Percentiles rank a stretch among this genome's conserved stretches.
Conservation (phyloP, 805 yeast genomes). For the Lipomyces yamadae region DNA sequence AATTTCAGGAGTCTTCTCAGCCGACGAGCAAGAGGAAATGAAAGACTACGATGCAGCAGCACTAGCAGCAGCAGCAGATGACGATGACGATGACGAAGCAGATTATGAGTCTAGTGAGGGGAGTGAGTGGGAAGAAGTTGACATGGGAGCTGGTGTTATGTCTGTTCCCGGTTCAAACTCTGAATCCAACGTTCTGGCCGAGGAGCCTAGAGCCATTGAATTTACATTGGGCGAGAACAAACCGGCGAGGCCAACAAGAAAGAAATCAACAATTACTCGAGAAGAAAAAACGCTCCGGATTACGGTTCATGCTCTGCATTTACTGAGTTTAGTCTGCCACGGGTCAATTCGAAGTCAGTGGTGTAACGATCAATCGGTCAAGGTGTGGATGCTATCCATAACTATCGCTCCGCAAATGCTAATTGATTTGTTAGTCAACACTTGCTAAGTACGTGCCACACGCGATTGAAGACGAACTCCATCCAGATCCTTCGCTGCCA, state of each 20-base stretch:
- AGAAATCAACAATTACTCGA: constrained; percentile 18
- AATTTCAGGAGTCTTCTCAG: neutral
- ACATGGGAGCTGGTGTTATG: constrained; percentile 16
- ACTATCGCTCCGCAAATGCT: constrained; percentile 18
- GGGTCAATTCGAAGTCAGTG: constrained; percentile 73
- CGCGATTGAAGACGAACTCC: constrained; percentile 54
- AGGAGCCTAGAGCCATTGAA: constrained; percentile 28
- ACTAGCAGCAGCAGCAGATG: neutral
- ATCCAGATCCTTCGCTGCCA: constrained; percentile 51
- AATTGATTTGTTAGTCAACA: constrained; percentile 42
- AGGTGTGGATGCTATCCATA: constrained; percentile 6
- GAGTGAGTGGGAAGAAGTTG: constrained; percentile 34
- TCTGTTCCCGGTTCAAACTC: neutral
- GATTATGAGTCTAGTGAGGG: constrained; percentile 19
- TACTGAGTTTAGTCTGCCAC: constrained; percentile 66
- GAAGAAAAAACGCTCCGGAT: constrained; percentile 50
- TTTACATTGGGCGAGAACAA: constrained; percentile 25
- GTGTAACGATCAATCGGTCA: constrained; percentile 56
- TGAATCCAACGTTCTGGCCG: neutral
- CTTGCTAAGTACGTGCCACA: constrained; percentile 57
- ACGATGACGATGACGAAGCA: constrained; percentile 4
- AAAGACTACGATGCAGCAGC: neutral
- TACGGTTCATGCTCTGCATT: constrained; percentile 60
- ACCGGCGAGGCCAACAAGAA: constrained; percentile 4
- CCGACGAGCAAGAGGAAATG: neutral